Evolutionary conservation across 768 basidiomycete genomes (phyloP).

Genomic region (Phaffia australis): DNA sequence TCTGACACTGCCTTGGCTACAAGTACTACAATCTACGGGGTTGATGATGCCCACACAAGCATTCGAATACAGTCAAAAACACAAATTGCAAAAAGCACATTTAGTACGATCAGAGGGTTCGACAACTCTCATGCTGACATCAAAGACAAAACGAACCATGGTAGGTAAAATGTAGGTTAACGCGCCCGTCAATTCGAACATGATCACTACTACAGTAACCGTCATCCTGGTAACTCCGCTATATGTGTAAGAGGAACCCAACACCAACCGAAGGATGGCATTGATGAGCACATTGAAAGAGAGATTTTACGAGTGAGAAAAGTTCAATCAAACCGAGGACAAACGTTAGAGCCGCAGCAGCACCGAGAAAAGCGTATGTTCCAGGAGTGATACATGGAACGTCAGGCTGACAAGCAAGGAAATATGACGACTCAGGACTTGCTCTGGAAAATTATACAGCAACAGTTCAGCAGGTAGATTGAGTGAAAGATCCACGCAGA

Average conservation of each 20-base stretch:
- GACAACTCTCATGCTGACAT: no score
- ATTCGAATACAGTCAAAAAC: neutral
- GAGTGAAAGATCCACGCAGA: no score
- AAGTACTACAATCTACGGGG: slow-evolving; percentile 71
- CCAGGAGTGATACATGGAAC: slow-evolving; percentile 96
- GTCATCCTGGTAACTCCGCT: slow-evolving; percentile 97
- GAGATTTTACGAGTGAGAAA: slow-evolving; percentile 20
- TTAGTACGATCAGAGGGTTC: neutral
- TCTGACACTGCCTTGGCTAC: slow-evolving; percentile 97
- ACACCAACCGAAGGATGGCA: neutral
- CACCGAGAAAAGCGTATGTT: slow-evolving; percentile 93
- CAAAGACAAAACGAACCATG: slow-evolving; percentile 55
- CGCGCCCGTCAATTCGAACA: slow-evolving; percentile 97
- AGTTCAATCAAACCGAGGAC: slow-evolving; percentile 25
- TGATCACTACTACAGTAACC: slow-evolving; percentile 95
- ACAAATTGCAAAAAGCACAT: neutral
- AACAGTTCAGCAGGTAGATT: no score
- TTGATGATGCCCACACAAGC: neutral
- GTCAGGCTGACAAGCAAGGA: slow-evolving; percentile 77
- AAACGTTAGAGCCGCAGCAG: slow-evolving; percentile 86
- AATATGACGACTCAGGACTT: slow-evolving; percentile 72
- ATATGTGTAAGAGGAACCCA: slow-evolving; percentile 2
- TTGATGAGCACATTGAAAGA: slow-evolving; percentile 6
- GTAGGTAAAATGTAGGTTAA: slow-evolving; percentile 93
- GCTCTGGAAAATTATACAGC: slow-evolving; percentile 46